phyloP scores from a whole-genome alignment of 192 early-diverging fungal genomes.

The Backusella parvicylindrica region DNA sequence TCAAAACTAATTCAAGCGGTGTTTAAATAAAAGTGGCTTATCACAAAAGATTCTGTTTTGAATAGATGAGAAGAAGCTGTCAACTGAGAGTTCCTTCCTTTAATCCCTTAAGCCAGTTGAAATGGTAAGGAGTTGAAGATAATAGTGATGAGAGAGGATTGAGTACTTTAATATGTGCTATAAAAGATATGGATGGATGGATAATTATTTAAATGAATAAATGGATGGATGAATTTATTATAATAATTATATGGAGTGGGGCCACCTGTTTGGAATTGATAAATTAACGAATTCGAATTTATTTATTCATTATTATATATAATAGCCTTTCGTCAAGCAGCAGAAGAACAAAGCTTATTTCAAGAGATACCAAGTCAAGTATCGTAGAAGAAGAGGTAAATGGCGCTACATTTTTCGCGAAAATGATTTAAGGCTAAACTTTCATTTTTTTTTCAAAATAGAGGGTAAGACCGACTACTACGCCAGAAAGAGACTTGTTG shows the following conservation, averaged over 20 bases:
- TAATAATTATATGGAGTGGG: background rate
- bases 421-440: background rate
- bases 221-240: slow-evolving; percentile 11
- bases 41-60: background rate
- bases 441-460: slow-evolving; percentile 23
- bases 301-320: background rate
- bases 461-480: slow-evolving; percentile 99
- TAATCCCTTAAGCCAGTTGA: background rate
- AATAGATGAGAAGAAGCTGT: background rate
- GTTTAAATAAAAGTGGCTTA: background rate
- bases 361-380: slow-evolving; percentile 99
- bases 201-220: background rate
- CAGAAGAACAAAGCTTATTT: slow-evolving; percentile 79
- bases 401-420: background rate
- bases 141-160: background rate
- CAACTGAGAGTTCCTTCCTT: background rate
- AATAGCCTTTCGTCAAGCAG: slow-evolving; percentile 36
- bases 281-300: slow-evolving; percentile 6
- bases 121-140: background rate
- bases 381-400: slow-evolving; percentile 93
- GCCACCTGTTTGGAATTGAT: background rate
- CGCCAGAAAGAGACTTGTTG: slow-evolving; percentile 94
- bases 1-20: too few relatives aligned
- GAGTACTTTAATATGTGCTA: background rate
- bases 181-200: background rate